A percentile compares a stretch with the other conserved stretches of the same genome.
Evolutionary conservation across 441 rosid genomes (phyloP).

Genomic region (Euphorbia celastroides): DNA sequence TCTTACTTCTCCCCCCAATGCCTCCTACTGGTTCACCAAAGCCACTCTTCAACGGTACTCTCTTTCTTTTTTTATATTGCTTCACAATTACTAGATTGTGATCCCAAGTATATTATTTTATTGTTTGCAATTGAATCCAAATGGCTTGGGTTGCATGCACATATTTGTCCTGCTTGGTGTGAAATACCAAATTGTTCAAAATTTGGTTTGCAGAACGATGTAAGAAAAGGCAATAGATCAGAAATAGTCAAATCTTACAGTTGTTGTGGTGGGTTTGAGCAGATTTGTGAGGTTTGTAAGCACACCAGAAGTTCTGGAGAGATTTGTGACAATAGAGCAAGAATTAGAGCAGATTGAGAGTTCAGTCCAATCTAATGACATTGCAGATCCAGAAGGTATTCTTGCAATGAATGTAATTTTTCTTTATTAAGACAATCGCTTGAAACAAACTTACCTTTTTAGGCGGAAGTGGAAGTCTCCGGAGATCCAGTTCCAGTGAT

Average conservation of each 20-base stretch:
- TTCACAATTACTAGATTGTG: neutral
- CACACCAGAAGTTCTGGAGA: constrained; percentile 94
- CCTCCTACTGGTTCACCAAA: constrained; percentile 79
- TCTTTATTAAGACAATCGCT: neutral
- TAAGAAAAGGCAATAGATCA: neutral
- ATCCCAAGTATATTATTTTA: no score
- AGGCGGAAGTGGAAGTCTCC: constrained; percentile 36
- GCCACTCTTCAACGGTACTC: constrained; percentile 74
- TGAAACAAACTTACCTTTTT: neutral
- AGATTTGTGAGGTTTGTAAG: constrained; percentile 92
- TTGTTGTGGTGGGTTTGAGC: constrained; percentile 2
- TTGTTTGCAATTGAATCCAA: neutral
- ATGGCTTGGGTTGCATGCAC: no score
- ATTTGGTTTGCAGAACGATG: neutral
- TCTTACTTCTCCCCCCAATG: constrained; percentile 43
- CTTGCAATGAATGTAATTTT: neutral
- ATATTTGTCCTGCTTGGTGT: neutral
- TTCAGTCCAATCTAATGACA: constrained; percentile 58
- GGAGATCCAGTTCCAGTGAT: constrained; percentile 30
- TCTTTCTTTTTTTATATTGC: neutral
- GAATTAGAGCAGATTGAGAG: constrained; percentile 80
- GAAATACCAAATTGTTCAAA: neutral
- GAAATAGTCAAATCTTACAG: neutral
- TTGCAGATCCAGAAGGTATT: constrained; percentile 60
- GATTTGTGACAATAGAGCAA: constrained; percentile 74